phyloP scores from a whole-genome alignment of 805 yeast species.

The Dipodascus geniculatus region DNA sequence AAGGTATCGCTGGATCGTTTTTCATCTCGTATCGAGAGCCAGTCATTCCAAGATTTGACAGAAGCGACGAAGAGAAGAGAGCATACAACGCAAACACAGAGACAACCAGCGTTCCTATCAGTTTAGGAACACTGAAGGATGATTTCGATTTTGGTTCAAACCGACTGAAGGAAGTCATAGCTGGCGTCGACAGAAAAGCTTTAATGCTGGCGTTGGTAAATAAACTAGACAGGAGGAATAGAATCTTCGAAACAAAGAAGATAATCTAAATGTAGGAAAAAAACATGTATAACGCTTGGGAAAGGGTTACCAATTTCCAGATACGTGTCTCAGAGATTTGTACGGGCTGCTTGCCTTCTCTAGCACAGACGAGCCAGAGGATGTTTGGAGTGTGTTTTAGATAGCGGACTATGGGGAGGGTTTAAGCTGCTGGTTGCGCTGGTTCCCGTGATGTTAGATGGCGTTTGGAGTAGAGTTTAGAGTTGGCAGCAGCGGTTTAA shows the following conservation, averaged over 20 bases:
- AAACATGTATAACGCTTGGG: not conserved
- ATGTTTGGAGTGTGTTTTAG: no score
- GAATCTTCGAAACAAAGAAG: not conserved
- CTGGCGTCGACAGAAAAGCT: not conserved
- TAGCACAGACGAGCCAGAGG: no score
- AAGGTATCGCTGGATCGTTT: constrained; percentile 18
- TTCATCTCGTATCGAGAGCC: constrained; percentile 6
- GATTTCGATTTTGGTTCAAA: not conserved
- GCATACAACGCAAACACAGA: not conserved
- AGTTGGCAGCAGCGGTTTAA: no score
- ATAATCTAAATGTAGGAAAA: not conserved
- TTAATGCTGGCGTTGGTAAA: not conserved
- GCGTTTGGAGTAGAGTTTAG: no score
- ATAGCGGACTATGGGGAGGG: no score
- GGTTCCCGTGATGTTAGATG: no score
- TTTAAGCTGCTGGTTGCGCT: no score
- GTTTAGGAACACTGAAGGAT: not conserved
- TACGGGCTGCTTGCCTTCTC: not conserved
- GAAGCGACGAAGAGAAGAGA: not conserved
- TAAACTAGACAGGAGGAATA: not conserved
- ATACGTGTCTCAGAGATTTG: not conserved
- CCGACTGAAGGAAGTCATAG: not conserved
- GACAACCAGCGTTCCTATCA: not conserved
- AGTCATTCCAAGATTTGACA: not conserved
- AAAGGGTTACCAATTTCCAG: not conserved